Evolutionary conservation across 2,329 filamentous ascomycete species (phyloP).

Genomic region (Monosporascus sp.): DNA sequence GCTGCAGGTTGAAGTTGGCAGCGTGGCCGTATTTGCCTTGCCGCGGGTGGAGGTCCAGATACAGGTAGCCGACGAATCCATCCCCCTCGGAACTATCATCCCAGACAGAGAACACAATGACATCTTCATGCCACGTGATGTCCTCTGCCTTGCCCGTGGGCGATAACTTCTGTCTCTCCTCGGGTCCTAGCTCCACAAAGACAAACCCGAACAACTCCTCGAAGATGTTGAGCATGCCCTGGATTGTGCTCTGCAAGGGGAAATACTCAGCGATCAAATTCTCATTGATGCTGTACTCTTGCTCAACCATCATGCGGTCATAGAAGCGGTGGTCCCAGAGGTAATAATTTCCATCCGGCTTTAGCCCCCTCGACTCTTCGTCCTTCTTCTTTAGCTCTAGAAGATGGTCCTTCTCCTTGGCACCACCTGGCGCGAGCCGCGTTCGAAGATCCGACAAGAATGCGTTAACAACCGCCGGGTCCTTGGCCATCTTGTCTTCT

Average conservation of each 20-base stretch:
- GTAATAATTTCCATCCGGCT: conserved; percentile 66
- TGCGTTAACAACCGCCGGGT: conserved; percentile 61
- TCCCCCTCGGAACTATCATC: conserved; percentile 66
- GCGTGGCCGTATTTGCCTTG: conserved; percentile 81
- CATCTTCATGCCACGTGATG: conserved; percentile 77
- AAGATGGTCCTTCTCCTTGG: conserved; percentile 65
- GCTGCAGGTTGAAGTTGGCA: conserved; percentile 78
- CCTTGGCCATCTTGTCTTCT: conserved; percentile 84
- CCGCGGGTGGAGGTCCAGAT: conserved; percentile 74
- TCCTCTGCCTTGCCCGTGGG: conserved; percentile 64
- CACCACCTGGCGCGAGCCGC: conserved; percentile 62
- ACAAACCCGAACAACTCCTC: conserved; percentile 75
- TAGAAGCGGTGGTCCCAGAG: conserved; percentile 81
- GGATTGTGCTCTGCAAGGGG: conserved; percentile 66
- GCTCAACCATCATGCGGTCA: conserved; percentile 72
- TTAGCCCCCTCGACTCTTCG: conserved; percentile 50
- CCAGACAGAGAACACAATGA: conserved; percentile 80
- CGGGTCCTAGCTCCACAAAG: conserved; percentile 66
- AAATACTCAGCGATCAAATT: conserved; percentile 80
- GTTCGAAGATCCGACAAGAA: conserved; percentile 67
- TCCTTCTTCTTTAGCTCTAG: conserved; percentile 69
- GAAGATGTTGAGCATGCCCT: conserved; percentile 77
- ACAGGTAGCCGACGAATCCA: conserved; percentile 75
- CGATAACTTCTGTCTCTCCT: conserved; percentile 60
- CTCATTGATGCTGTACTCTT: conserved; percentile 75